Evolutionary conservation across 805 yeast genomes (phyloP), one percentile per base, ranked within the genome.

Genomic region (Metschnikowia proteae): DNA sequence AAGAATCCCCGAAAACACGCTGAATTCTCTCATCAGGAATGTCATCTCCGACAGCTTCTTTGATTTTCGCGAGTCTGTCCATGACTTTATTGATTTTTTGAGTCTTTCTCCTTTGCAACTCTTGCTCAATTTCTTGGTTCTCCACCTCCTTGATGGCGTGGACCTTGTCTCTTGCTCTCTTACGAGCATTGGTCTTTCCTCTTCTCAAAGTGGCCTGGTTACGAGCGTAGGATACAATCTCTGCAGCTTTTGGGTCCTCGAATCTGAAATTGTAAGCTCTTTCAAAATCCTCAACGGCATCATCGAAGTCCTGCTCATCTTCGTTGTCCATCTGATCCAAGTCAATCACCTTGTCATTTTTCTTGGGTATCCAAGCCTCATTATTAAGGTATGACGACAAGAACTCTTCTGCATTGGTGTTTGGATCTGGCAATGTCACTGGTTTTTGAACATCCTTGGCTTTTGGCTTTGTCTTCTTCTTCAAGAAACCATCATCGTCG

Each of bases 201-300:
- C 99, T 78, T 71, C 99, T 83, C 62, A 90, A 76, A 0, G 98
- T 89, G 25, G 94, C 96, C 67, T 90, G 97, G 38, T 75, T 84
- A 79, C 99, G 89, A 2, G 98, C 97, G 71, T 92, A 94, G 13
- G 96, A 85, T 17, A 91, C 85, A 65, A 94, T 88, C 60, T 92
- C 97, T 0, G 92, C 88, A 5, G 96, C 79, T 55, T 83, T 81
- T 11, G 96, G 90, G 60, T 91, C 97, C 68, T 94, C 99, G 64
- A 80, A 94, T 64, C 99, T 80, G 76, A 92, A 92, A 62, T 94
- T 94, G 70, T 91, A 92, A 0, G 96, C 97, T 54, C 82, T 82
- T 67, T 94, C 99, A 60, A 88, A 90, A 60, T 81, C 74, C 59
- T 94, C 99, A 5, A 86, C 97, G 2, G 95, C 94, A 38, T 88